A percentile compares a stretch with the other conserved stretches of the same genome.
phyloP scores from a whole-genome alignment of 441 rosid species.

The Corymbia calophylla region DNA sequence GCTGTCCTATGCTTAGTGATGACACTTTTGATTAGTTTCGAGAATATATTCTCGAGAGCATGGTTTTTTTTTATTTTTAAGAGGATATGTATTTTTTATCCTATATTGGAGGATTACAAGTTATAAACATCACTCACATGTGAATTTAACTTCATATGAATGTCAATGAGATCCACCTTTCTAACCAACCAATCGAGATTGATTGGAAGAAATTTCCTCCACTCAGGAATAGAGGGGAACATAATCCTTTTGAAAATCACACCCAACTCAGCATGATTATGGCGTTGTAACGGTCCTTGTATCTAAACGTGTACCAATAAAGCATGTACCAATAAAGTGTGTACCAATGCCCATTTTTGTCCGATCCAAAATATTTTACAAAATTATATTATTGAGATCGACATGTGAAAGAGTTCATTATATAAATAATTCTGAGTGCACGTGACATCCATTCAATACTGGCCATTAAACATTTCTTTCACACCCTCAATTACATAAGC shows the following conservation, averaged over 20 bases:
- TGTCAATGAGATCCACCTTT: background rate
- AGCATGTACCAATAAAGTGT: background rate
- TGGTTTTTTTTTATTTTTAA: too few species aligned
- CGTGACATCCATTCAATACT: background rate
- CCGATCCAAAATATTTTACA: background rate
- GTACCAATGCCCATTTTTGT: background rate
- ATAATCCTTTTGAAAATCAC: background rate
- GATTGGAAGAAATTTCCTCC: background rate
- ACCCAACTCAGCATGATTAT: background rate
- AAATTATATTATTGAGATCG: background rate
- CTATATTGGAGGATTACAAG: background rate
- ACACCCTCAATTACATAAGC: background rate
- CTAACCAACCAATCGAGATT: background rate
- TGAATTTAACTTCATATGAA: background rate
- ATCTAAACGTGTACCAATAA: too few species aligned
- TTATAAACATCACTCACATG: background rate
- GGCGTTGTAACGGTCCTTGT: fast-evolving
- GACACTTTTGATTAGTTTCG: background rate
- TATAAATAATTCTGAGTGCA: background rate
- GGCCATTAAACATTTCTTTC: background rate
- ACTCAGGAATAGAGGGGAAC: background rate
- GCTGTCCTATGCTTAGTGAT: background rate
- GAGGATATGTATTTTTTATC: background rate
- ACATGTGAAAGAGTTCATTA: background rate
- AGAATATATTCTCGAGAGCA: background rate